A percentile compares a stretch with the other conserved stretches of the same genome.
These are phyloP conservation scores for Albizia julibrissin DNA, from an alignment of 306 rosid species.

Conservation along the genomic window DNA sequence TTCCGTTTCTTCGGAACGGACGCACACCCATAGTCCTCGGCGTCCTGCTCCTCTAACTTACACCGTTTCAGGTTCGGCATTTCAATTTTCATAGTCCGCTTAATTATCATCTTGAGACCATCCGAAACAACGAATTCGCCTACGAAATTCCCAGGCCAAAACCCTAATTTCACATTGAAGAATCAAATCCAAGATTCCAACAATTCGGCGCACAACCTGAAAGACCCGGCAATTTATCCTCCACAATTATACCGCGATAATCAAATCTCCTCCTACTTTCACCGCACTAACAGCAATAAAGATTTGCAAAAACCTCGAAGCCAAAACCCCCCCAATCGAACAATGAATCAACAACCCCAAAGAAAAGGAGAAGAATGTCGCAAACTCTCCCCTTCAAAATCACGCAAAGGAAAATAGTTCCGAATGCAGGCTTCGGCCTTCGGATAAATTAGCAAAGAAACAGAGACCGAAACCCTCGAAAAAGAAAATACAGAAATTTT, in stretches of 20 bases:
- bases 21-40: conserved; percentile 42
- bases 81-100: conserved; percentile 69
- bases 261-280: background rate
- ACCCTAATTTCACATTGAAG: conserved; percentile 62
- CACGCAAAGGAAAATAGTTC: background rate
- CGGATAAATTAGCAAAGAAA: background rate
- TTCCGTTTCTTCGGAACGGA: conserved; percentile 60
- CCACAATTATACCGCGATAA: background rate
- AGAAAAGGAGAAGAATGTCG: background rate
- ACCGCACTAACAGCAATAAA: background rate
- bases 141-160: conserved; percentile 19
- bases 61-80: conserved; percentile 88
- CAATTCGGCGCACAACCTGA: conserved; percentile 32
- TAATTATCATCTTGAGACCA: conserved; percentile 63
- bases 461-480: conserved; percentile 2
- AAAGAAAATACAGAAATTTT: conserved; percentile 17
- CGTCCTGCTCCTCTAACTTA: conserved; percentile 58
- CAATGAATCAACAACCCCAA: background rate
- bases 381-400: background rate
- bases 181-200: conserved; percentile 23
- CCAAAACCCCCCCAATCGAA: conserved; percentile 13
- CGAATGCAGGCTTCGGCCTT: conserved; percentile 19
- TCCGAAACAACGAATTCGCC: conserved; percentile 12
- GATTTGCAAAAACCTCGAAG: conserved; percentile 1
- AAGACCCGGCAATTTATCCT: background rate